Percentiles rank a stretch among this genome's conserved stretches.
phyloP scores from a whole-genome alignment of 495 filamentous ascomycete species.

The Cercophora newfieldiana region DNA sequence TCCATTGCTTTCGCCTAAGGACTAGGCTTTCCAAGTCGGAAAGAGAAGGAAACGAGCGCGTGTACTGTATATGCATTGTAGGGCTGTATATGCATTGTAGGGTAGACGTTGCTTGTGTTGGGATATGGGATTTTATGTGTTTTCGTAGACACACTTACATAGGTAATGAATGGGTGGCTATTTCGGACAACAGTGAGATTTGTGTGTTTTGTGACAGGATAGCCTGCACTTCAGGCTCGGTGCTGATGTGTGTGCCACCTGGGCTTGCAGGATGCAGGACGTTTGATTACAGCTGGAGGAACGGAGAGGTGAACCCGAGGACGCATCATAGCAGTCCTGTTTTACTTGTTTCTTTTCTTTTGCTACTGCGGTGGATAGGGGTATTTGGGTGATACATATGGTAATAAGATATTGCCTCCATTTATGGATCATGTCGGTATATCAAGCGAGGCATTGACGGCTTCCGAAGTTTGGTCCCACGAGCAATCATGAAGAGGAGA shows the following conservation, averaged over 20 bases:
- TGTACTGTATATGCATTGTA: background rate
- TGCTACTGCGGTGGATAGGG: background rate
- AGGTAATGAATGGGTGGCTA: background rate
- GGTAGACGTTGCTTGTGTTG: background rate
- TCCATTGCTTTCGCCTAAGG: background rate
- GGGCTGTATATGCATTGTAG: too few relatives aligned
- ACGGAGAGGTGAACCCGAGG: background rate
- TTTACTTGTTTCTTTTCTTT: background rate
- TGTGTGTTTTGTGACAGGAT: too few relatives aligned
- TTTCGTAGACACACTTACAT: background rate
- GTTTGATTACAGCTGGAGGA: background rate
- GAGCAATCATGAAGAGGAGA: background rate
- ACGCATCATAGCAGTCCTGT: background rate
- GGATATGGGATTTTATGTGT: background rate
- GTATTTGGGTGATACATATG: background rate
- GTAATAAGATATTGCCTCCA: background rate
- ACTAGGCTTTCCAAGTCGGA: too few relatives aligned
- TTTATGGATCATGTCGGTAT: background rate
- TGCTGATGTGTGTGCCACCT: background rate
- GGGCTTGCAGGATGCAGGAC: background rate
- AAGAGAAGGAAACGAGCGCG: background rate
- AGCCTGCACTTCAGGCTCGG: background rate
- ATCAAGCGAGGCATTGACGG: background rate
- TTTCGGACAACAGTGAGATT: background rate
- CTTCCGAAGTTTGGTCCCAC: background rate